Evolutionary conservation across 2,329 filamentous ascomycete genomes (phyloP).

Genomic region (Diaporthe caulivora): DNA sequence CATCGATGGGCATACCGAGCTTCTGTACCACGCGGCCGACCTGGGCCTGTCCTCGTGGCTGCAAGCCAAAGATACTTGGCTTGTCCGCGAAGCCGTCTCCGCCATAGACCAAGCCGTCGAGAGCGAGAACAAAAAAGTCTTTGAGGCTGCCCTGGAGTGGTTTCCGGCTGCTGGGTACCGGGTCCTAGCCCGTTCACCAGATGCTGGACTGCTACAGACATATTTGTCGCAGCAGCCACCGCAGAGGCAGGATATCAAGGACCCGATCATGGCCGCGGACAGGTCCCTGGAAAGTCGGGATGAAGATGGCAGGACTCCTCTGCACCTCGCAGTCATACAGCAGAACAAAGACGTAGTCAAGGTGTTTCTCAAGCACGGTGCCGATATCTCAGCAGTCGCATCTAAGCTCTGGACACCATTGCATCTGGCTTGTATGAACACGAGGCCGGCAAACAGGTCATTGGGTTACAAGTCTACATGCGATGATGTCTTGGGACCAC

Average conservation of each 20-base stretch:
- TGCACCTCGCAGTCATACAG: neutral
- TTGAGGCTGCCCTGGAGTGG: neutral
- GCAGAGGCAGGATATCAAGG: neutral
- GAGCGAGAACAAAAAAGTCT: neutral
- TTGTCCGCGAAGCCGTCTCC: neutral
- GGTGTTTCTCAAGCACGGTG: neutral
- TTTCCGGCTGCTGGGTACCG: too few relatives aligned
- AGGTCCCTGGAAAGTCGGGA: neutral
- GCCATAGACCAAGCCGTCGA: neutral
- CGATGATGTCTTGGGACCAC: neutral
- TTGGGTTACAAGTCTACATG: neutral
- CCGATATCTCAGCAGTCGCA: neutral
- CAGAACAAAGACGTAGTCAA: neutral
- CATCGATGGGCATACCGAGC: neutral
- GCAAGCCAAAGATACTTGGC: neutral
- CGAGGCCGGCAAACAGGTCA: neutral
- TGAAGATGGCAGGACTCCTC: neutral
- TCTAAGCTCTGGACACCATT: neutral
- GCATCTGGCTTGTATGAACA: neutral
- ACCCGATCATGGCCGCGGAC: neutral
- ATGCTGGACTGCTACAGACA: neutral
- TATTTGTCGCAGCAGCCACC: neutral
- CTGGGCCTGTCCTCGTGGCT: neutral
- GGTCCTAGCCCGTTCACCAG: neutral
- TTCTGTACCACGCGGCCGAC: neutral